Evolutionary conservation across 2,329 filamentous ascomycete genomes (phyloP), one percentile per base, ranked within the genome.

Genomic region (Fusarium sp.): DNA sequence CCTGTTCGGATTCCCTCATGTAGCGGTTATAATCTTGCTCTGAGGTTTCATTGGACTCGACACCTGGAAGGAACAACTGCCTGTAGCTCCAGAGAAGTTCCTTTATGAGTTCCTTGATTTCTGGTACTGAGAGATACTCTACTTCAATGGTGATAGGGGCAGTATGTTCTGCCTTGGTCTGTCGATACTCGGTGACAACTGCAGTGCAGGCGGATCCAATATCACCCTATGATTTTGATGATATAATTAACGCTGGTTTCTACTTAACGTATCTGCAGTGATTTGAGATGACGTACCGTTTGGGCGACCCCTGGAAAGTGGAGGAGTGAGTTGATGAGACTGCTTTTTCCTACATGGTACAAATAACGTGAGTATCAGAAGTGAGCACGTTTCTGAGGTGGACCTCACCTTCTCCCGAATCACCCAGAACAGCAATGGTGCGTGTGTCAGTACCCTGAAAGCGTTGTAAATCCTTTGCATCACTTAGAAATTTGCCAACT

Each of bases 271-370:
- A 5, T 5, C 23, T 23, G 23, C 23, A 23, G 23, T 23, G 23
- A 23, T 38, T 38, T 3, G 6, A 1, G 8, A 3, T 1, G 15
- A 50, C 57, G 4, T 50, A 73, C 72, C 7, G 74, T 76, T 31
- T 74, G 53, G 8, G 74, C 71, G 36, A 79, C 55, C 2, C 72
- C 72, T 11, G 76, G 74, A 9, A 73, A 71, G 46, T 79, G 74
- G 4, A 80, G 75, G 1, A 80, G 67, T n/a, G 77, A 77, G 53
- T 79, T 80, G 15, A 79, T 78, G 6, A 79, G 63, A 57, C 72
- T 77, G 50, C 77, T 79, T 34, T 74, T 74, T 0, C 72, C 72
- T 74, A 33, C 3, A 8, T 15, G 8, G n/a, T 4, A 26, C 10
- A 13, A 13, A 42, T 4, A 15, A 10, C 13, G 3, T 50, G 2